These are phyloP conservation scores for Closterium sp. DNA, from an alignment of 139 green algal species.

Conservation along the genomic window DNA sequence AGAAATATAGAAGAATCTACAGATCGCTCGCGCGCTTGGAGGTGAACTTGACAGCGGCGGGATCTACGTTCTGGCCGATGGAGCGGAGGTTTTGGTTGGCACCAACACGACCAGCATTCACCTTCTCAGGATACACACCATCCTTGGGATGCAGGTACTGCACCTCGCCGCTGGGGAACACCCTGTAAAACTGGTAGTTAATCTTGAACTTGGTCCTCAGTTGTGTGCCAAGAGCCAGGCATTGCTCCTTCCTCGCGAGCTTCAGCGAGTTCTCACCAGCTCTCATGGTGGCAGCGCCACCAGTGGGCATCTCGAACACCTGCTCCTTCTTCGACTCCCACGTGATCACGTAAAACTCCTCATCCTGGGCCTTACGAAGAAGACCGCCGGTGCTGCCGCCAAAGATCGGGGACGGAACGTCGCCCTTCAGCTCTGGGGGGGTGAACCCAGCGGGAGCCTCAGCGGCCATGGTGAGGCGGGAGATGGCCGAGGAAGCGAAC, in stretches of 20 bases:
- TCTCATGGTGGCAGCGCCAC: slow-evolving; percentile 96
- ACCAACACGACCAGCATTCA: slow-evolving; percentile 84
- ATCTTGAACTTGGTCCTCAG: slow-evolving; percentile 97
- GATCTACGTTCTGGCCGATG: slow-evolving; percentile 94
- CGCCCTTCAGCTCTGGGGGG: slow-evolving; percentile 79
- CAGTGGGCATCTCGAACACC: slow-evolving; percentile 99
- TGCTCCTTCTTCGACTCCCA: slow-evolving; percentile 85
- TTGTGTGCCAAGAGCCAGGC: slow-evolving; percentile 88
- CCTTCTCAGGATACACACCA: slow-evolving; percentile 98
- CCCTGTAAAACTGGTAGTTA: slow-evolving; percentile 82
- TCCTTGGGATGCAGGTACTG: slow-evolving; percentile 98
- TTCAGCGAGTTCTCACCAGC: slow-evolving; percentile 97
- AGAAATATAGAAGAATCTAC: not conserved
- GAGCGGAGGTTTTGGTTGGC: slow-evolving; percentile 86
- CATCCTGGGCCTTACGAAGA: slow-evolving; percentile 80
- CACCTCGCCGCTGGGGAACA: slow-evolving; percentile 79
- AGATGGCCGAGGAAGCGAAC: not conserved
- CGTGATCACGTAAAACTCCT: slow-evolving; percentile 52
- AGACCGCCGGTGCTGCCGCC: slow-evolving; percentile 94
- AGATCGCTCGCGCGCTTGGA: slow-evolving; percentile 66
- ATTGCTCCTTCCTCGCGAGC: slow-evolving; percentile 97
- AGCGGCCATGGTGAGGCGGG: slow-evolving; percentile 16
- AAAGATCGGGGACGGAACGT: slow-evolving; percentile 93
- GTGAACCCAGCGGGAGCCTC: slow-evolving; percentile 60
- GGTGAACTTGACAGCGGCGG: slow-evolving; percentile 86